Percentiles rank a stretch among this genome's conserved stretches.
phyloP scores from a whole-genome alignment of 192 early-diverging fungal species.

The Obelidium mucronatum region DNA sequence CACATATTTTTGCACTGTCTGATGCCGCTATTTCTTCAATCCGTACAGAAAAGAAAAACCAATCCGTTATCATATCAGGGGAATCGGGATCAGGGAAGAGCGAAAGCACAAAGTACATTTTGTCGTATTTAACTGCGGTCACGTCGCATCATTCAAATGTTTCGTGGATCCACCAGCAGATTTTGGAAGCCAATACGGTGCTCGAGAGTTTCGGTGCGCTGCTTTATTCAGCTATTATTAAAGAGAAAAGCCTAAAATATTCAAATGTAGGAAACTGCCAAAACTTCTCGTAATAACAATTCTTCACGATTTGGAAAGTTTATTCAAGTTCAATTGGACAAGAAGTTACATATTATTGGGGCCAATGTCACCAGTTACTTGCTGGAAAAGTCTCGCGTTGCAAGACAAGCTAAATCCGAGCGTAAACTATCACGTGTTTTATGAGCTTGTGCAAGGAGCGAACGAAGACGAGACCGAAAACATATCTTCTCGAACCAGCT shows the following conservation, averaged over 20 bases:
- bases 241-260: too few species aligned
- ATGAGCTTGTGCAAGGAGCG: conserved; percentile 55
- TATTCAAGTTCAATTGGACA: conserved; percentile 61
- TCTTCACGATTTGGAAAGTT: conserved; percentile 69
- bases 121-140: conserved; percentile 60
- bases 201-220: conserved; percentile 61
- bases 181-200: conserved; percentile 66
- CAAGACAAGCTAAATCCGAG: conserved; percentile 56
- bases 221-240: not conserved
- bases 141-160: conserved; percentile 40
- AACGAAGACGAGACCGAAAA: conserved; percentile 51
- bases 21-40: conserved; percentile 58
- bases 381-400: conserved; percentile 64
- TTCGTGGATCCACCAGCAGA: conserved; percentile 68
- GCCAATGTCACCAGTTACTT: conserved; percentile 65
- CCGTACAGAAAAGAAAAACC: conserved; percentile 46
- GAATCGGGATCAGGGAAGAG: conserved; percentile 68
- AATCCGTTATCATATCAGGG: conserved; percentile 64
- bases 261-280: conserved; percentile 57
- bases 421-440: conserved; percentile 69
- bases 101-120: conserved; percentile 65
- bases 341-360: conserved; percentile 55
- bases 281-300: conserved; percentile 66
- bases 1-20: conserved; percentile 64
- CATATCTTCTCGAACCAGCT: conserved; percentile 45